Evolutionary conservation across 2,329 filamentous ascomycete genomes (phyloP).

Genomic region (Chalaropsis thielavioides): DNA sequence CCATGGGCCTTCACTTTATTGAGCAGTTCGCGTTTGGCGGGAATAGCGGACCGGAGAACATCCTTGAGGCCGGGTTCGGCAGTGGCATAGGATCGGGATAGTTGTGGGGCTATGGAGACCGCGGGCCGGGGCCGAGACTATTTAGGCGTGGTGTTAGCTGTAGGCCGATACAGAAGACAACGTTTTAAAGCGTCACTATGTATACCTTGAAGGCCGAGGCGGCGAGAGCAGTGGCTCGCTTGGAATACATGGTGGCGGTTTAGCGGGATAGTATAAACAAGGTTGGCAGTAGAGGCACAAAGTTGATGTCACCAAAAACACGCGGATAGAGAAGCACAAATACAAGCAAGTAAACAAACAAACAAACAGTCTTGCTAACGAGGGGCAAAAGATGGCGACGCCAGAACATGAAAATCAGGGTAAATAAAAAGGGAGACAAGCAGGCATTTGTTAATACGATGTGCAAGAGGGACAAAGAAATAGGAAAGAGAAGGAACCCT

Average conservation of each 20-base stretch:
- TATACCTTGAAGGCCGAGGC: not conserved
- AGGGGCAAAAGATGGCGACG: not conserved
- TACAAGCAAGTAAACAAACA: not conserved
- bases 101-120: constrained; percentile 21
- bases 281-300: not conserved
- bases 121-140: constrained; percentile 2
- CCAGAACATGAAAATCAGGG: not conserved
- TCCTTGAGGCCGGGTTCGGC: constrained; percentile 82
- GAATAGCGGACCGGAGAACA: constrained; percentile 69
- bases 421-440: not conserved
- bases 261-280: not conserved
- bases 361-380: not conserved
- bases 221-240: not conserved
- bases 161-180: not conserved
- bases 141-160: not conserved
- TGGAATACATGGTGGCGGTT: not conserved
- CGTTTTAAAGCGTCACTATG: not conserved
- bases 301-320: not conserved
- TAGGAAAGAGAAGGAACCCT: not conserved
- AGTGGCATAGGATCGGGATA: constrained; percentile 50
- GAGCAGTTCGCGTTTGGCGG: constrained; percentile 81
- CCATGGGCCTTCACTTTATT: constrained; percentile 83
- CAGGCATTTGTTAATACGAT: not conserved
- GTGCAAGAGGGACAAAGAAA: not conserved
- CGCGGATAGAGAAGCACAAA: no score